Conservation (phyloP, 2,329 filamentous ascomycete genomes). For the Blumeriella jaapii region DNA sequence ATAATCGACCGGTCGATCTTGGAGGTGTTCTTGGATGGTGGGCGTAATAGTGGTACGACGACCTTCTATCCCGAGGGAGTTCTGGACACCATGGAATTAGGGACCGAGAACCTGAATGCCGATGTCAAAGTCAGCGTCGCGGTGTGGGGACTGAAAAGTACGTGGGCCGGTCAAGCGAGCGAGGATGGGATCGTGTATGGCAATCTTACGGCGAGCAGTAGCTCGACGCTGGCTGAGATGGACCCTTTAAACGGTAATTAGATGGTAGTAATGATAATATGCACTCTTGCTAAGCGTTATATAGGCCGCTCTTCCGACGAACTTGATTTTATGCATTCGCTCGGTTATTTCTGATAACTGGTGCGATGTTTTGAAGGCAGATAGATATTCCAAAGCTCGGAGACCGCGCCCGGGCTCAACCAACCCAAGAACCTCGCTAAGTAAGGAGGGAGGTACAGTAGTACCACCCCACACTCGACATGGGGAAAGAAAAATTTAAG, state of each 20-base stretch:
- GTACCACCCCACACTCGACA: too few relatives aligned
- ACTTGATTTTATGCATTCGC: too few relatives aligned
- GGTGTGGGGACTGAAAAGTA: conserved; percentile 30
- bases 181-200: conserved; percentile 18
- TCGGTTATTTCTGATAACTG: too few relatives aligned
- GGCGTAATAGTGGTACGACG: conserved; percentile 37
- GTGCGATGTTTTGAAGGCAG: too few relatives aligned
- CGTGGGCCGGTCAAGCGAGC: conserved; percentile 24
- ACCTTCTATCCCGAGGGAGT: conserved; percentile 37
- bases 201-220: conserved; percentile 14
- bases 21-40: conserved; percentile 43
- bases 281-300: too few relatives aligned
- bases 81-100: conserved; percentile 24
- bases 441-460: too few relatives aligned
- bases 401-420: too few relatives aligned
- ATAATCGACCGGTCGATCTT: conserved; percentile 43
- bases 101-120: conserved; percentile 21
- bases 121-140: conserved; percentile 21
- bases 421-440: too few relatives aligned
- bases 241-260: background rate
- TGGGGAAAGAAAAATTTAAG: too few relatives aligned
- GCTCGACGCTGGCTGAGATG: conserved; percentile 6
- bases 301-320: too few relatives aligned
- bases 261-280: too few relatives aligned
- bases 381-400: too few relatives aligned